Evolutionary conservation across 2,329 filamentous ascomycete genomes (phyloP), one percentile per base, ranked within the genome.

Genomic region (Ciborinia camelliae): DNA sequence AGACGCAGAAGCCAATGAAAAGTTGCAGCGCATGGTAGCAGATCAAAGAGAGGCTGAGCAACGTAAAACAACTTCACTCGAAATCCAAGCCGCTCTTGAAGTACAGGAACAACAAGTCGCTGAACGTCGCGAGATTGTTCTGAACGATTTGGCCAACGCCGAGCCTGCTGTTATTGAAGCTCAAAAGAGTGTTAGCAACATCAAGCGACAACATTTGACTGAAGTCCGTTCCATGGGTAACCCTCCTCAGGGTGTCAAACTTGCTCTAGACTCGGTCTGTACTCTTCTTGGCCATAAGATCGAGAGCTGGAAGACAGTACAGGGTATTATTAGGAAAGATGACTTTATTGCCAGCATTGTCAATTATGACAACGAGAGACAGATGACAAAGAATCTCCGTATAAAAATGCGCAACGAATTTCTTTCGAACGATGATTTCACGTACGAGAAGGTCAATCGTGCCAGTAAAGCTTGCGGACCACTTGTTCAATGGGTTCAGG

Each of bases 271-370:
- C 75, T 91, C 95, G n/a, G 96, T 99, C 7, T 98, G 95, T 80
- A 95, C 93, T 0, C 80, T 99, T 55, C 86, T 99, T 63, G 94
- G 94, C 18, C 92, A 98, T 79, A 95, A 90, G 77, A 89, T 92
- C 67, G 86, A 88, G 65, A 91, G 90, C 75, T 99, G 95, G 95
- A 97, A 93, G 80, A 88, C 86, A 15, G 92, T 98, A 66, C 90
- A 96, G 76, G 88, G 85, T 61, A 90, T 98, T 68, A 87, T 99
- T 66, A 91, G 94, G 72, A 87, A 87, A 65, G 95, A 98, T 73
- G 94, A 98, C 75, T 99, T 99, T 78, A 98, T 99, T 77, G 91
- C 92, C 57, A 97, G 91, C 78, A 99, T 99, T 73, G 90, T 98
- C 77, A 92, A 92, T 76, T 99, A 97, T 75, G 91, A 97, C 81